Evolutionary conservation across 352 stramenopile genomes (phyloP), one percentile per base, ranked within the genome.

Genomic region (Pythium brachiatum): DNA sequence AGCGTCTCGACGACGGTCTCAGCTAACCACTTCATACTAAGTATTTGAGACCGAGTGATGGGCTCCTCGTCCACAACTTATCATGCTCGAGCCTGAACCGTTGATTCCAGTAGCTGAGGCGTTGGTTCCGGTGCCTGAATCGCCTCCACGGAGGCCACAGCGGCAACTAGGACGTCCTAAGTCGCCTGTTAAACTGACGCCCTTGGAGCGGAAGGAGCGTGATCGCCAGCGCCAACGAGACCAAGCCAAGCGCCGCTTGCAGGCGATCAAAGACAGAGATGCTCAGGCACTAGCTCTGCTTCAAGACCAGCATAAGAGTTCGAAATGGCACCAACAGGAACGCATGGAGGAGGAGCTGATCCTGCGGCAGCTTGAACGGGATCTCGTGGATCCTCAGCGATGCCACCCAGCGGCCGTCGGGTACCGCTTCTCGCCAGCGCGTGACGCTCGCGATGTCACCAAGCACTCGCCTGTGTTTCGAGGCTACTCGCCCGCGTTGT

Each of bases 341-440:
- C 60, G 60, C 7, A 53, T 63, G 43, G 81, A 92, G 50, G 82
- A 94, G 69, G 81, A 91, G 55, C 69, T 94, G 9, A 60, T 89
- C 20, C 74, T 92, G 48, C 60, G 76, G 29, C 67, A 79, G 1
- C 63, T 90, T 21, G 82, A 92, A 44, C 74, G 84, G 29, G 85
- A 94, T 46, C 38, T 73, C 11, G 74, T 92, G 11, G 78, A 84
- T 38, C 59, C 68, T 0, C 77, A 90, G 23, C 73, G 79, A 3
- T 65, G 43, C n/a, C 70, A 90, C 44, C 75, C 81, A 21, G 68
- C 79, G 1, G 50, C 73, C 11, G 82, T 78, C 3, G 85, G 85
- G 29, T 92, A 92, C 43, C 62, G 39, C 3, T 85, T 94, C 51
- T 50, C 20, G 9, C 15, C 48, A 6, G 13, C 25, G 9, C 31